Evolutionary conservation across 2,329 filamentous ascomycete species (phyloP), one percentile per base, ranked within the genome.

Genomic region (Fusarium neocosmosporiellum): DNA sequence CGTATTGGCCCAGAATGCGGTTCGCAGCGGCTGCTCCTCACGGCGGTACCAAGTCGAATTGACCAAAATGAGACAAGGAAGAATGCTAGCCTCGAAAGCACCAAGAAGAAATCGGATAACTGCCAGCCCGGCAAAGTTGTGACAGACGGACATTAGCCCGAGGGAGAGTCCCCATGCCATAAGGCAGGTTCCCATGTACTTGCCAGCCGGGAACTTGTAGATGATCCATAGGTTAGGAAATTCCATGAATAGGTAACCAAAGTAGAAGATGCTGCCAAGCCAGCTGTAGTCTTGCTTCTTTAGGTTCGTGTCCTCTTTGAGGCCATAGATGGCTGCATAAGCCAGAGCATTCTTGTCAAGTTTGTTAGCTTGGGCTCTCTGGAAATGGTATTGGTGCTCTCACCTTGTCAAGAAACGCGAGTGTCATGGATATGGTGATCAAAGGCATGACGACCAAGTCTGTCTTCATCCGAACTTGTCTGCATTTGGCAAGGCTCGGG

Each of bases 281-380:
- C 92, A 94, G 39, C 86, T 88, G 78, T 91, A 94, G 82, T 93
- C 78, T 46, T 80, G 75, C 63, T 80, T 82, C 11, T 73, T 55
- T 36, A 79, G 75, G 63, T 76, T 55, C 1, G 67, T 58, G 27
- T 71, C 70, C 1, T 66, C 58, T 20, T 65, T 63, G 34, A 73
- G 63, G 3, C 69, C 68, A 20, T 62, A 66, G 20, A 73, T 37
- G 1, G 68, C 70, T 1, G 70, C 70, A 22, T 63, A 61, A 0
- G 31, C 41, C 5, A 61, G 18, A 1, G 59, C 59, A 37, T 61
- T 61, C 59, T 61, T 2, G 5, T 5, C 22, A 2, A 11, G 11
- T 33, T 29, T 20, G 20, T 57, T 13, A 58, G 7, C 6, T 3
- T 0, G 2, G 7, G 33, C 10, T 33, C n/a, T 27, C 8, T 13